Base-by-base conservation (phyloP, 441 rosid genomes). In the Populus hybrid region DNA sequence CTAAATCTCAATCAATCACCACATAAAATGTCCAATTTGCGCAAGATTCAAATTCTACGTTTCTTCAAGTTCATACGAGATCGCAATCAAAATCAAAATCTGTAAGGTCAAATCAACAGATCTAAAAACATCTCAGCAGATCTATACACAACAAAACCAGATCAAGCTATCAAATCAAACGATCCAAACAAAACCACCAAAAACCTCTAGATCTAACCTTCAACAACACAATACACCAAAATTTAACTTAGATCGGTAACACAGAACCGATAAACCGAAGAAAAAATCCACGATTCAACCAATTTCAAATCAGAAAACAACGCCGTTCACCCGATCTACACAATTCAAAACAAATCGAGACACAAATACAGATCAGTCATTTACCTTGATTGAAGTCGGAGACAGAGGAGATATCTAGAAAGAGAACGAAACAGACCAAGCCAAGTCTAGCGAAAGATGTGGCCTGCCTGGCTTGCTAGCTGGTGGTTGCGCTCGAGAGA, bases 151-250 rank as follows among this genome's bases (percentile, higher is more conserved):
- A 16, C 35, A 57, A 65, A 59, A 23, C 6, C 76, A 84, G 82
- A 84, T 83, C 83, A 77, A 28, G 35, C 73, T 75, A 81, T 57
- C 66, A 57, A 76, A 76, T 30, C 73, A 40, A 67, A 14, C 24
- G 36, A 70, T 21, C 26, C 57, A 46, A 46, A 14, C 2, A 14
- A 46, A 46, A 46, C 18, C 16, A 12, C 18, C 57, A 46, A 46
- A 46, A 46, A 46, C 20, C 3, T 46, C 42, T 24, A 73, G 76
- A 81, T 78, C 83, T 74, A 66, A 69, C 28, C 66, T 65, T 11
- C 54, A 70, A 16, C 10, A 72, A 12, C 68, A 11, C 36, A 42
- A 77, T 75, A 54, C 28, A n/a, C 8, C 1, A 70, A n/a, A 5
- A 2, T 57, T 42, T 35, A 75, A 69, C 46, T 9, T 9, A 78